A percentile compares a stretch with the other conserved stretches of the same genome.
These are phyloP conservation scores for Sporisorium exsertum DNA, from an alignment of 1,284 basidiomycete species.

Conservation along the genomic window DNA sequence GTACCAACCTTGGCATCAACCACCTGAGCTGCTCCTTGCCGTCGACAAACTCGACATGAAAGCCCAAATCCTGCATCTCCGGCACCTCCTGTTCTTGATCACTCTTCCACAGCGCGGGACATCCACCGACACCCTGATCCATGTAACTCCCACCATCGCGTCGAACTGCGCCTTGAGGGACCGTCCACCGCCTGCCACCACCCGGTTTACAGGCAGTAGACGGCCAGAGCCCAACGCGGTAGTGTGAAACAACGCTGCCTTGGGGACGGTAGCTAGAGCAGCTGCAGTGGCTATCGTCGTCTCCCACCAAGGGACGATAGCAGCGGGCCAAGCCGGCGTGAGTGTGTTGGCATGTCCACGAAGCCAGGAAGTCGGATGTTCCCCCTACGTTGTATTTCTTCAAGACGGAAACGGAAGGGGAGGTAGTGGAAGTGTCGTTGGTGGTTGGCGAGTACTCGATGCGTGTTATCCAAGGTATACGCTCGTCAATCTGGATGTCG, in stretches of 20 bases:
- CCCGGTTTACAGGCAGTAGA: not conserved
- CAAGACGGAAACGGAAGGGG: constrained; percentile 6
- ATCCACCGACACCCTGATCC: constrained; percentile 16
- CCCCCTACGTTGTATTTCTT: constrained; percentile 18
- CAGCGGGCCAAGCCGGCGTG: not conserved
- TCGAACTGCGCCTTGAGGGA: constrained; percentile 5
- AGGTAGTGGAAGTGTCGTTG: not conserved
- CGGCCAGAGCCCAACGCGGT: not conserved
- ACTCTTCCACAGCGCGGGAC: constrained; percentile 5
- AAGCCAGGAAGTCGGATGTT: constrained; percentile 13
- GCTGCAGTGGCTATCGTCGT: not conserved
- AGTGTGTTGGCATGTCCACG: constrained; percentile 7
- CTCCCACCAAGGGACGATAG: not conserved
- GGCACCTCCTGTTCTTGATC: constrained; percentile 7
- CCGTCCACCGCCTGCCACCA: not conserved
- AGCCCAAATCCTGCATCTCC: constrained; percentile 7
- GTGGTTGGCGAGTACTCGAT: constrained; percentile 10
- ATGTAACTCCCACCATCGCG: constrained; percentile 14
- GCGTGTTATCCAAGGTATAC: constrained; percentile 14
- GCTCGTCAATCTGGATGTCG: constrained; percentile 9
- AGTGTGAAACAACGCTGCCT: not conserved
- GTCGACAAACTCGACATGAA: not conserved
- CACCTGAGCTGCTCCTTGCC: constrained; percentile 2
- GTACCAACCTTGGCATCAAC: not conserved
- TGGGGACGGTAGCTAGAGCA: not conserved